Conservation (phyloP, 768 basidiomycete species). For the Suillus hirtellus region DNA sequence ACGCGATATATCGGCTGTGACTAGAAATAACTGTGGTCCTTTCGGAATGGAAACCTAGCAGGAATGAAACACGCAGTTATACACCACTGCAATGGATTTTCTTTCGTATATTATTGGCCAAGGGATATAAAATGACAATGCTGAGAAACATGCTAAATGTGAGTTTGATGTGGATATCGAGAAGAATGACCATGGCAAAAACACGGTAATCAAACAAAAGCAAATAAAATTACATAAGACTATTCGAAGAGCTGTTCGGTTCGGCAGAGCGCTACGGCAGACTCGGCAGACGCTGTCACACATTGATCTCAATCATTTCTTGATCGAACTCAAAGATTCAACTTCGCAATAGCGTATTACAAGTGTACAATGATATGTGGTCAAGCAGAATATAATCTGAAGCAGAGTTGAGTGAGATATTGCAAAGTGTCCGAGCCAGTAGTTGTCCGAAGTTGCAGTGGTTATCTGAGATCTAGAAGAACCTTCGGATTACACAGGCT, state of each 20-base stretch:
- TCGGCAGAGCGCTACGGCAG: no score
- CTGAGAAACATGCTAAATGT: neutral
- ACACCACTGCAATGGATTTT: neutral
- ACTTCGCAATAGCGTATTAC: no score
- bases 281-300: no score
- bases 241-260: conserved; percentile 49
- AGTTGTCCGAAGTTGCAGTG: no score
- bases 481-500: neutral
- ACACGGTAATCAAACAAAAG: neutral
- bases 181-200: neutral
- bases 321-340: no score
- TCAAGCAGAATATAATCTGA: no score
- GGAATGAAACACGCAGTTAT: neutral
- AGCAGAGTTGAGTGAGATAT: no score
- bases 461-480: neutral
- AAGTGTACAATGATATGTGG: no score
- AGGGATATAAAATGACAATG: neutral
- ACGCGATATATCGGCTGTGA: conserved; percentile 1
- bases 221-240: conserved; percentile 21
- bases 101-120: neutral
- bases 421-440: no score
- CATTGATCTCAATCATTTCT: no score
- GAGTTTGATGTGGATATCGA: neutral
- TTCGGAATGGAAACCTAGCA: neutral
- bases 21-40: neutral